Base-by-base conservation (phyloP, 73 alveolate species). In the Paramecium octaurelia region DNA sequence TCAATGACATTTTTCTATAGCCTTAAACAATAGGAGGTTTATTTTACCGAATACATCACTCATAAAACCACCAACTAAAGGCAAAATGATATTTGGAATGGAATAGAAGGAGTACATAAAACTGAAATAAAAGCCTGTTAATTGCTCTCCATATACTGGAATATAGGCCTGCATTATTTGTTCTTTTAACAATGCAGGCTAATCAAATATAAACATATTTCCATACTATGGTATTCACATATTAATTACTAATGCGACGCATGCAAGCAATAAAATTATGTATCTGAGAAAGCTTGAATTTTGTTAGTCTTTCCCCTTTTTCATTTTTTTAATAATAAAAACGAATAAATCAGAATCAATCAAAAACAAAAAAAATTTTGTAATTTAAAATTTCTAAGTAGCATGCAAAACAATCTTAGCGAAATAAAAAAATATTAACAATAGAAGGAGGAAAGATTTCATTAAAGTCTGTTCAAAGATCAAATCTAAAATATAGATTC, bases 121-220 rank as follows among this genome's bases (percentile, higher is more conserved):
- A 35, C 94, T 89, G 77, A 70, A 89, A 44, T 70, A 43, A 20
- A 71, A 70, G 31, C 58, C 40, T 64, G 94, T 57, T 27, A 58
- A 58, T 18, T 43, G 85, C 12, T 69, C 76, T 21, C 94, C 94
- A 73, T 89, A 89, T 38, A 27, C 46, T 6, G 94, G 94, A 24
- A 85, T 54, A 46, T 58, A 89, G n/a, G 71, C 46, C 38, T 89
- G 46, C 42, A 89, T 83, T 35, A 89, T 58, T 20, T 89, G 43
- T 60, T 70, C 88, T 44, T 89, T 70, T 27, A 89, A 40, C 48
- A 89, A 77, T 89, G 94, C 94, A 6, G 94, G 94, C 23, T 70
- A 34, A 70, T 89, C 94, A 71, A 89, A 70, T 54, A 89, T 89
- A 54, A 59, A 89, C 80, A 46, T 50, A 29, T 71, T 83, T 64